phyloP scores from a whole-genome alignment of 352 stramenopile species.

The Thraustochytrium striatum region DNA sequence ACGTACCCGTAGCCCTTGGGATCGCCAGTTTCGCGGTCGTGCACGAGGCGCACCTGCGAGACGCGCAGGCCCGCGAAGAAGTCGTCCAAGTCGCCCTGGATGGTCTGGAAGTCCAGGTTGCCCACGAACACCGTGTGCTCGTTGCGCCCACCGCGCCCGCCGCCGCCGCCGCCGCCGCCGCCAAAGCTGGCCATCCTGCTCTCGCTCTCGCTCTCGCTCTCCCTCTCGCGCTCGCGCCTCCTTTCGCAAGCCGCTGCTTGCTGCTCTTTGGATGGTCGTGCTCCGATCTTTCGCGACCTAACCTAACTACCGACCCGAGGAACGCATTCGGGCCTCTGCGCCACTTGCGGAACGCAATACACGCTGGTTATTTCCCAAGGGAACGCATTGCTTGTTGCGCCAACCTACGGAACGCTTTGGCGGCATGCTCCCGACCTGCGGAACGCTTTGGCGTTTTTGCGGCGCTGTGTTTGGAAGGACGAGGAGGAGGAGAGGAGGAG shows the following conservation, averaged over 20 bases:
- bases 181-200: neutral
- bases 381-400: too few species aligned
- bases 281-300: neutral
- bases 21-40: conserved; percentile 46
- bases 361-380: too few species aligned
- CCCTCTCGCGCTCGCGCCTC: neutral
- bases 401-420: too few species aligned
- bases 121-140: conserved; percentile 48
- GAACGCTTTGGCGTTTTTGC: too few species aligned
- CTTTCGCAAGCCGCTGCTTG: neutral
- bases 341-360: too few species aligned
- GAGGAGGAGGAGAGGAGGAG: neutral
- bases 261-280: neutral
- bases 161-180: conserved; percentile 1
- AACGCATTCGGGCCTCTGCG: too few species aligned
- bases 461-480: too few species aligned
- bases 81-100: conserved; percentile 24
- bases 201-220: neutral
- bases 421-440: too few species aligned
- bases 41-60: conserved; percentile 34
- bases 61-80: conserved; percentile 46
- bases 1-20: conserved; percentile 49
- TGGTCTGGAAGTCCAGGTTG: conserved; percentile 44
- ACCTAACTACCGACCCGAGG: too few species aligned
- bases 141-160: neutral